Evolutionary conservation across 352 stramenopile genomes (phyloP), one percentile per base, ranked within the genome.

Genomic region (Pythium brassicae): DNA sequence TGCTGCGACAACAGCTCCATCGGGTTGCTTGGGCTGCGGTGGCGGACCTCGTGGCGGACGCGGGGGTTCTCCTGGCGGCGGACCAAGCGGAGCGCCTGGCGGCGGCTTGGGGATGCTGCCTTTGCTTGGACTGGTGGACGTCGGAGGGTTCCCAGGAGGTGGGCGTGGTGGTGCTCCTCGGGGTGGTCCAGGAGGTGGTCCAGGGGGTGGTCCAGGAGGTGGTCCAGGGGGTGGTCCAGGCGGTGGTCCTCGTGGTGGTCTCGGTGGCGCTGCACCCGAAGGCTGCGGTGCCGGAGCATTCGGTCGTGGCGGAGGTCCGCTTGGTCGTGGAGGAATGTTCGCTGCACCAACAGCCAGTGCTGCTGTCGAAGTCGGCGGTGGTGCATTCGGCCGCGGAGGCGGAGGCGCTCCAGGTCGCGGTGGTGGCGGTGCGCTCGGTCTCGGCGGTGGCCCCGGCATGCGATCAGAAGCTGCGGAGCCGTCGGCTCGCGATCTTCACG

Each of bases 31-130:
- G 25, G 4, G 32, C 8, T 17, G 25, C 17, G 78, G 74, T 4
- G 77, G 75, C 7, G 69, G 68, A 8, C 71, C 71, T 46, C 76
- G 82, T 20, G 75, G 80, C 12, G 79, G 78, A 25, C 75, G 66
- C 2, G 78, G 78, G 3, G 76, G 71, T 40, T 74, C 61, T 2
- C 76, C 72, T 8, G 69, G 74, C 26, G 76, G 80, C 19, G 80
- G 74, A 1, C 58, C 72, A 1, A 72, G 76, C 25, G 76, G 78
- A 37, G 63, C 71, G 27, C 79, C 76, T 20, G 69, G 67, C 2
- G 80, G 76, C 4, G 74, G 75, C 19, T 59, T 67, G 2, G 71
- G 68, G 10, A 66, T 35, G 1, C 34, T 39, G 4, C 48, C 26
- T 53, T 62, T 54, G 19, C 22, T 44, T 25, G 55, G 61, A 43